Percentiles rank a stretch among this genome's conserved stretches.
Evolutionary conservation across 768 basidiomycete genomes (phyloP).

Genomic region (Lentinula aciculospora): DNA sequence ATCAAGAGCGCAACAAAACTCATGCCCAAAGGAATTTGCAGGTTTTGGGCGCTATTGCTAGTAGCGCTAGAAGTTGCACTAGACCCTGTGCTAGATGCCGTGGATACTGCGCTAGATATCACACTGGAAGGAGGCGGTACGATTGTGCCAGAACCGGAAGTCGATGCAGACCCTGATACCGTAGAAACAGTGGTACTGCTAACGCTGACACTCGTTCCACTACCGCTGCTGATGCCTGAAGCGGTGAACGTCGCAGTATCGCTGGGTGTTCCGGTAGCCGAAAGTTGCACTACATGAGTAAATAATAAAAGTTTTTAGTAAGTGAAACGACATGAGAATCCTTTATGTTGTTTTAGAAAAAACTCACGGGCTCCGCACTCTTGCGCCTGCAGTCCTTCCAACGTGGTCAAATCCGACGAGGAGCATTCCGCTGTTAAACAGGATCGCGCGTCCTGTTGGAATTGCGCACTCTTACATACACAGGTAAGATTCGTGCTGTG

Average conservation of each 20-base stretch:
- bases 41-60: slow-evolving; percentile 9
- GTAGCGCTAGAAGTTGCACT: slow-evolving; percentile 6
- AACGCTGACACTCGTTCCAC: background rate
- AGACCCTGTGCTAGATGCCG: slow-evolving; percentile 1
- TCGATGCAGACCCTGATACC: background rate
- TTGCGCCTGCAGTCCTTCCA: background rate
- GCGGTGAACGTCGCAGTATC: background rate
- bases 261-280: background rate
- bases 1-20: background rate
- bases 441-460: background rate
- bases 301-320: too few species aligned
- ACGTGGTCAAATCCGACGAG: background rate
- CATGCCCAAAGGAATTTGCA: background rate
- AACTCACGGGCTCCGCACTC: background rate
- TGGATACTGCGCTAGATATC: slow-evolving; percentile 9
- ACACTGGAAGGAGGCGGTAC: slow-evolving; percentile 11
- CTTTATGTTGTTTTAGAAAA: too few species aligned
- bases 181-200: background rate
- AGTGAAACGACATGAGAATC: background rate
- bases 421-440: background rate
- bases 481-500: slow-evolving; percentile 1
- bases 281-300: background rate
- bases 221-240: background rate
- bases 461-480: slow-evolving; percentile 3
- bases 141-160: slow-evolving; percentile 3